Conservation (phyloP, 2,329 filamentous ascomycete genomes). For the Cordyceps cicadae region DNA sequence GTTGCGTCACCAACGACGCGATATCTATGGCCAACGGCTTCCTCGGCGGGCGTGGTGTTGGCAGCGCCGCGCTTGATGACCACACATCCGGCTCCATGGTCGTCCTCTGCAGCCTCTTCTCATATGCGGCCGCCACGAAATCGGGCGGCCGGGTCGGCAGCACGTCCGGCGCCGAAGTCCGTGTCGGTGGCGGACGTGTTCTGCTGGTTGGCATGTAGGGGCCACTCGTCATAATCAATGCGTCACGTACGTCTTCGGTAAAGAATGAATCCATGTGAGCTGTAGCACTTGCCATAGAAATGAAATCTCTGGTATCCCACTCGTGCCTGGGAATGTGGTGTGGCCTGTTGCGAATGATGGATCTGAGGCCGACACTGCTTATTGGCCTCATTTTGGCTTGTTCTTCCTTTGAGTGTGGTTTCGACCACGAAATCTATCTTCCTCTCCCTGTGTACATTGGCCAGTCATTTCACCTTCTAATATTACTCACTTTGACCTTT, state of each 20-base stretch:
- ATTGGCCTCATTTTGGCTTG: too few relatives aligned
- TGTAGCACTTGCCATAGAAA: too few relatives aligned
- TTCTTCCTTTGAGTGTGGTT: too few relatives aligned
- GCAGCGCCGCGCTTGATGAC: constrained; percentile 3
- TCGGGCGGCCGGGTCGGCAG: constrained; percentile 1
- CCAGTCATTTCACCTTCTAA: too few relatives aligned
- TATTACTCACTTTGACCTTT: too few relatives aligned
- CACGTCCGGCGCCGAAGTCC: not conserved
- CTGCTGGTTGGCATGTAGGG: not conserved
- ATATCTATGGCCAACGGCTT: constrained; percentile 2
- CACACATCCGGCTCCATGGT: not conserved
- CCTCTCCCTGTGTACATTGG: too few relatives aligned
- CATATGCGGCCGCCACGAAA: not conserved
- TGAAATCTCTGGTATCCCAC: too few relatives aligned
- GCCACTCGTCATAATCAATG: not conserved
- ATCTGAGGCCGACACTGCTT: too few relatives aligned
- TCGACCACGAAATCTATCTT: too few relatives aligned
- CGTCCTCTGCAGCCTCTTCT: constrained; percentile 1
- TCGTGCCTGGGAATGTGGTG: too few relatives aligned
- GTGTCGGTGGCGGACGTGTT: not conserved
- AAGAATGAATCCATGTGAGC: not conserved
- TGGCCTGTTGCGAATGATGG: too few relatives aligned
- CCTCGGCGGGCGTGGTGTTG: not conserved
- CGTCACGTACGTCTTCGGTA: not conserved
- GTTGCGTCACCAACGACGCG: not conserved